Evolutionary conservation across 192 early-diverging fungal genomes (phyloP).

Genomic region (Phycomyces blakesleeanus): DNA sequence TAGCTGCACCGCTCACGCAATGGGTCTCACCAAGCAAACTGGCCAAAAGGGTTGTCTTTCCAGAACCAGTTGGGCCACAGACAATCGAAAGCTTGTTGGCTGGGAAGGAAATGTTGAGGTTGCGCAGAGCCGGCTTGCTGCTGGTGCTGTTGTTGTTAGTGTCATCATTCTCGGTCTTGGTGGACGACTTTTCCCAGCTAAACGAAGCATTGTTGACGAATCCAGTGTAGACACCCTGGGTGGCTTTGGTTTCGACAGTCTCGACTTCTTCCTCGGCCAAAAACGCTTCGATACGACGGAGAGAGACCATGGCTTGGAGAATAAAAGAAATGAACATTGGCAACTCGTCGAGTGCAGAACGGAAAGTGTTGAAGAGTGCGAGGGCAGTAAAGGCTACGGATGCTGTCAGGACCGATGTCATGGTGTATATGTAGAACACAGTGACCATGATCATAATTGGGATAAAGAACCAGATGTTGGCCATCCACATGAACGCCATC

Average conservation of each 20-base stretch:
- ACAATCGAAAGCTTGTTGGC: conserved; percentile 69
- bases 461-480: conserved; percentile 51
- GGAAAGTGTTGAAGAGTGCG: conserved; percentile 70
- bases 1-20: conserved; percentile 35
- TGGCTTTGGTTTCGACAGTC: conserved; percentile 22
- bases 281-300: conserved; percentile 70
- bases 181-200: conserved; percentile 42
- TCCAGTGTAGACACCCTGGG: conserved; percentile 43
- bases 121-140: conserved; percentile 37
- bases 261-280: conserved; percentile 69
- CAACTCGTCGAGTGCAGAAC: conserved; percentile 58
- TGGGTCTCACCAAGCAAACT: conserved; percentile 84
- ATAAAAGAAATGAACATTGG: conserved; percentile 56
- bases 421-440: conserved; percentile 59
- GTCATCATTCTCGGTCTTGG: too few relatives aligned
- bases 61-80: conserved; percentile 85
- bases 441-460: conserved; percentile 60
- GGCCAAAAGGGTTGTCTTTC: conserved; percentile 80
- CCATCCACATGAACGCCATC: conserved; percentile 54
- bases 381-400: conserved; percentile 68
- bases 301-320: conserved; percentile 62
- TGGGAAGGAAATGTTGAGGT: conserved; percentile 68
- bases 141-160: too few relatives aligned
- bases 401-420: conserved; percentile 56
- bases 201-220: conserved; percentile 66